phyloP scores from a whole-genome alignment of 1,284 basidiomycete genomes.

The Trametes versicolor region DNA sequence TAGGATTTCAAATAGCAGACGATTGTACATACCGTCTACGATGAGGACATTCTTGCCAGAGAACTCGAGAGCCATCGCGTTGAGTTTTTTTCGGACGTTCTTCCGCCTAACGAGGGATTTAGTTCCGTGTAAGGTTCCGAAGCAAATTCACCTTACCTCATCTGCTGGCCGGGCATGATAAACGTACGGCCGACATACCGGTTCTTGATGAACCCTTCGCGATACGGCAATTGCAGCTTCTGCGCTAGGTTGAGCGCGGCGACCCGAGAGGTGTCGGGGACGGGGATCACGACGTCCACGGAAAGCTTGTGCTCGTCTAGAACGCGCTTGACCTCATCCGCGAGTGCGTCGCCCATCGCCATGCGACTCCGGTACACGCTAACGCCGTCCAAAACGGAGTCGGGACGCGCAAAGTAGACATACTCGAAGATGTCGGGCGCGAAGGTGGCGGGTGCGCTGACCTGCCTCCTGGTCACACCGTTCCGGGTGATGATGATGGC shows the following conservation, averaged over 20 bases:
- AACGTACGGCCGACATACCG: conserved; percentile 98
- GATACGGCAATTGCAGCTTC: conserved; percentile 89
- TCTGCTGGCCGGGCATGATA: conserved; percentile 99
- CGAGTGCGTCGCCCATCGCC: conserved; percentile 99
- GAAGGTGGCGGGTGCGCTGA: conserved; percentile 77
- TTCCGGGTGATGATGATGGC: conserved; percentile 94
- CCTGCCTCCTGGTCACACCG: conserved; percentile 77
- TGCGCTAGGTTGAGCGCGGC: conserved; percentile 97
- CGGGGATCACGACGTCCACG: conserved; percentile 97
- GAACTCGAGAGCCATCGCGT: conserved; percentile 99
- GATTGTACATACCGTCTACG: conserved; percentile 81
- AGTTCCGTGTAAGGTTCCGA: neutral
- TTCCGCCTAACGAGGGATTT: conserved; percentile 68
- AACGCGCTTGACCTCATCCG: conserved; percentile 85
- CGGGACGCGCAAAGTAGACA: conserved; percentile 98
- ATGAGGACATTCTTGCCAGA: conserved; percentile 92
- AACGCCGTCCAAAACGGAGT: conserved; percentile 97
- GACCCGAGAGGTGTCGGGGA: conserved; percentile 96
- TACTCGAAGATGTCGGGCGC: conserved; percentile 99
- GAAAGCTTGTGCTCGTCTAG: conserved; percentile 74
- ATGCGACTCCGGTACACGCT: conserved; percentile 98
- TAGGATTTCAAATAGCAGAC: neutral
- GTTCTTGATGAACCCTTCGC: conserved; percentile 99
- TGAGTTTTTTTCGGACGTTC: conserved; percentile 96
- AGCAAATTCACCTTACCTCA: conserved; percentile 62